Conservation (phyloP, 2,329 filamentous ascomycete genomes). For the Pestalotiopsis fici region DNA sequence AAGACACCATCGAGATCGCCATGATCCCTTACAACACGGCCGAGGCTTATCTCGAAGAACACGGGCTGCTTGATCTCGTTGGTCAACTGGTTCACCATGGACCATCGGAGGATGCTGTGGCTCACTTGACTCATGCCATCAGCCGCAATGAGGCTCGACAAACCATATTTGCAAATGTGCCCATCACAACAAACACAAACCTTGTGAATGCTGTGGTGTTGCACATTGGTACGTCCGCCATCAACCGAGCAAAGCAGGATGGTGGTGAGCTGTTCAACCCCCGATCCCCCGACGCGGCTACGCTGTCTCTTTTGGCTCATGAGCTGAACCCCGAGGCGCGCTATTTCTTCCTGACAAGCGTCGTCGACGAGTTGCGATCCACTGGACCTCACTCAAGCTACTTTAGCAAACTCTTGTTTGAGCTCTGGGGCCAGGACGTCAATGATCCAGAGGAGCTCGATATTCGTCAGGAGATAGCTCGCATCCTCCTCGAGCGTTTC, state of each 20-base stretch:
- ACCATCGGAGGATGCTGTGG: slow-evolving; percentile 71
- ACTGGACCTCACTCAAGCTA: slow-evolving; percentile 90
- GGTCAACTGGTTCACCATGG: slow-evolving; percentile 62
- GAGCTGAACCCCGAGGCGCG: slow-evolving; percentile 76
- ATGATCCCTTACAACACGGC: slow-evolving; percentile 66
- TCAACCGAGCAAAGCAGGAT: slow-evolving; percentile 60
- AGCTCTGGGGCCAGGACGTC: slow-evolving; percentile 79
- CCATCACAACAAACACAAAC: slow-evolving; percentile 67
- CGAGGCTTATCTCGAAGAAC: slow-evolving; percentile 53
- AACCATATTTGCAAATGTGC: slow-evolving; percentile 66
- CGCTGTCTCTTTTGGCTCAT: slow-evolving; percentile 76
- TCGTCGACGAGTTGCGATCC: slow-evolving; percentile 89
- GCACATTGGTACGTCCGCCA: slow-evolving; percentile 76
- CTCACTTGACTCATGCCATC: slow-evolving; percentile 75
- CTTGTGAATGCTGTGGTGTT: slow-evolving; percentile 83
- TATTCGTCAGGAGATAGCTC: slow-evolving; percentile 87
- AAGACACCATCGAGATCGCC: slow-evolving; percentile 81
- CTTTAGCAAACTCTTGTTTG: slow-evolving; percentile 82
- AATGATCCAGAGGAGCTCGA: slow-evolving; percentile 75
- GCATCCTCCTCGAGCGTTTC: slow-evolving; percentile 84
- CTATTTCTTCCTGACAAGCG: slow-evolving; percentile 81
- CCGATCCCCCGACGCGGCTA: slow-evolving; percentile 66
- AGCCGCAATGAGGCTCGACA: slow-evolving; percentile 58
- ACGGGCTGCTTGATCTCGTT: slow-evolving; percentile 59
- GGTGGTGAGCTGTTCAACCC: slow-evolving; percentile 65